Evolutionary conservation across 73 alveolate genomes (phyloP).

Genomic region (Paramecium octaurelia): DNA sequence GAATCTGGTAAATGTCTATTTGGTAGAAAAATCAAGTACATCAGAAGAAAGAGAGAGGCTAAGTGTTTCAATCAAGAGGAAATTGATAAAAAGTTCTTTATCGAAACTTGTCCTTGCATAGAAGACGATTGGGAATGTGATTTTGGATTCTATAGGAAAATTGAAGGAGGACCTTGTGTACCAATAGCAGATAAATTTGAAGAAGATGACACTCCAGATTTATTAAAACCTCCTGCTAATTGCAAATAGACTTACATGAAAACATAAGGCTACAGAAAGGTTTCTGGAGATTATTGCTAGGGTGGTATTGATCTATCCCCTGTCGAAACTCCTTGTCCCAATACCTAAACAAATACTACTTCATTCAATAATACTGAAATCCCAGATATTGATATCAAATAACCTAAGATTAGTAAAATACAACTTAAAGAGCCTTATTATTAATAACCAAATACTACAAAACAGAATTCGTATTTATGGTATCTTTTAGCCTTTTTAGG

Average conservation of each 20-base stretch:
- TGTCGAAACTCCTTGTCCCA: constrained; percentile 9
- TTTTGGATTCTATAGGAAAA: constrained; percentile 66
- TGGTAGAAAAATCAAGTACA: constrained; percentile 76
- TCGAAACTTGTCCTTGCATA: constrained; percentile 78
- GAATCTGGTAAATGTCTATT: constrained; percentile 79
- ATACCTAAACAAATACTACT: not conserved
- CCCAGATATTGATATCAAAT: not conserved
- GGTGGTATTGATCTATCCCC: constrained; percentile 43
- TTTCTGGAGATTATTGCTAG: constrained; percentile 43
- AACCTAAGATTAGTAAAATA: not conserved
- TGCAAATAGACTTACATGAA: constrained; percentile 35
- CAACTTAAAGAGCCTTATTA: not conserved
- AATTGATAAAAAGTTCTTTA: constrained; percentile 65
- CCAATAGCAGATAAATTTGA: constrained; percentile 47
- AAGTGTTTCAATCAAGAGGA: constrained; percentile 81
- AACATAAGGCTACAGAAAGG: constrained; percentile 32
- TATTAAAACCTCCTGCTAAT: not conserved
- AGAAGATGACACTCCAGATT: constrained; percentile 49
- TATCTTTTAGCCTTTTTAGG: not conserved
- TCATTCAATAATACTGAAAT: not conserved
- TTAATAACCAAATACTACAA: not conserved
- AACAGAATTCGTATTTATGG: not conserved
- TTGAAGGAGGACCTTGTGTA: constrained; percentile 56
- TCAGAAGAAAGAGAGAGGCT: constrained; percentile 78
- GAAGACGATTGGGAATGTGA: constrained; percentile 87